These are phyloP conservation scores for Amylocarpus encephaloides DNA, from an alignment of 2,329 filamentous ascomycete genomes.

Conservation along the genomic window DNA sequence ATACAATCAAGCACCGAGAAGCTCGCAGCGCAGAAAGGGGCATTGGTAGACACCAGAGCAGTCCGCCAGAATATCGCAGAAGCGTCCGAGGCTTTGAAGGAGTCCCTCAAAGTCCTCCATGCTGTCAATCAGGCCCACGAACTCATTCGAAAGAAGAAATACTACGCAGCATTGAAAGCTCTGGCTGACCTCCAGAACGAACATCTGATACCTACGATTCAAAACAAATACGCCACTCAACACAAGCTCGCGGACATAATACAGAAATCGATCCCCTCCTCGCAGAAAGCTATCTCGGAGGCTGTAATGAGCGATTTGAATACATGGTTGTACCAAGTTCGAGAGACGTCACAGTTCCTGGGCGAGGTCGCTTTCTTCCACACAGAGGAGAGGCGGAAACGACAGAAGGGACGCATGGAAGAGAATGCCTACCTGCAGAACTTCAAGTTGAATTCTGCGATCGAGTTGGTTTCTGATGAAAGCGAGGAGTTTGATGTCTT, in stretches of 20 bases:
- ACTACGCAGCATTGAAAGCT: constrained; percentile 89
- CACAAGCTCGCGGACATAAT: constrained; percentile 95
- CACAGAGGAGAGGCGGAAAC: constrained; percentile 76
- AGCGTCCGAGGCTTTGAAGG: constrained; percentile 77
- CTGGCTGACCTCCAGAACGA: constrained; percentile 95
- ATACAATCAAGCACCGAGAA: constrained; percentile 94
- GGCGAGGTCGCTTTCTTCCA: constrained; percentile 97
- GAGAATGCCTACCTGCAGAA: constrained; percentile 66
- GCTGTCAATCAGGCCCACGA: constrained; percentile 94
- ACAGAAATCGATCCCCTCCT: constrained; percentile 88
- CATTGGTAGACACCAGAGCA: constrained; percentile 82
- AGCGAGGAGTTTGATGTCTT: constrained; percentile 92
- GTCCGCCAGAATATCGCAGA: constrained; percentile 96
- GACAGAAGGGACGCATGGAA: constrained; percentile 78
- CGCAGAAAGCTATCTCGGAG: constrained; percentile 87
- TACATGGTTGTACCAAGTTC: constrained; percentile 90
- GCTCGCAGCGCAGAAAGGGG: constrained; percentile 88
- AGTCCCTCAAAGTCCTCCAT: constrained; percentile 85
- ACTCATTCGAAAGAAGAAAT: constrained; percentile 83
- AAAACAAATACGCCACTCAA: constrained; percentile 82
- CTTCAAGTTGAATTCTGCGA: constrained; percentile 91
- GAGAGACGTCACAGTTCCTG: constrained; percentile 91
- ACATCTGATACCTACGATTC: constrained; percentile 66
- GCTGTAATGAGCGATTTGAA: constrained; percentile 96
- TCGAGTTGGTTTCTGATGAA: constrained; percentile 93